Percentiles rank a stretch among this genome's conserved stretches.
Conservation (phyloP, 305 asterid species). For the Ilex paraguariensis region DNA sequence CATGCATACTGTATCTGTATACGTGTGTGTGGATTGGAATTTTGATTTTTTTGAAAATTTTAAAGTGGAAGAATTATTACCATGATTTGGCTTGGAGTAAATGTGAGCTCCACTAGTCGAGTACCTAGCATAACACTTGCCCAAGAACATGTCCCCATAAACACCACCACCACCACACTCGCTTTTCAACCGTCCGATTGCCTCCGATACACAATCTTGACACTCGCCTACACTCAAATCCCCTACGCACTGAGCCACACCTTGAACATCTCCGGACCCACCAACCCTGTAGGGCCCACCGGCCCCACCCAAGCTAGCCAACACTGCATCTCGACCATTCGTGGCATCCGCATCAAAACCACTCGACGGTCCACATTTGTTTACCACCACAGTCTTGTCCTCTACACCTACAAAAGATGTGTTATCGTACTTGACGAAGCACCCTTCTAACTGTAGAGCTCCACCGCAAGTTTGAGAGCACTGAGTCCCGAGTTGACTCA, state of each 20-base stretch:
- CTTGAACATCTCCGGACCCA: conserved; percentile 61
- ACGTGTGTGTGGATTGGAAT: neutral
- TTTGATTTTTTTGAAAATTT: too few relatives aligned
- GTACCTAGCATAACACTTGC: conserved; percentile 81
- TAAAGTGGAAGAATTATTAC: conserved; percentile 17
- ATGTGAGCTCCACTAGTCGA: conserved; percentile 53
- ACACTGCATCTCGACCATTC: conserved; percentile 62
- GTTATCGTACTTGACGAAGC: conserved; percentile 79
- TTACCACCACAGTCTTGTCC: conserved; percentile 71
- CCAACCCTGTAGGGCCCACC: conserved; percentile 66
- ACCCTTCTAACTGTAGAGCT: conserved; percentile 71
- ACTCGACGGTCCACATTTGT: conserved; percentile 82
- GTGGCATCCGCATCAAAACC: conserved; percentile 39
- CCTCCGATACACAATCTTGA: conserved; percentile 80
- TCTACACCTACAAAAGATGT: conserved; percentile 60
- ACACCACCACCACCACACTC: conserved; percentile 89
- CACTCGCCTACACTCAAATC: conserved; percentile 77
- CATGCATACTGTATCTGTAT: neutral
- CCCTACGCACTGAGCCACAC: conserved; percentile 89
- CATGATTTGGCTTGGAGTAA: conserved; percentile 45
- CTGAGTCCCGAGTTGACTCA: conserved; percentile 42
- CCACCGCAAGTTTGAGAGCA: conserved; percentile 75
- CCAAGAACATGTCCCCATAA: conserved; percentile 84
- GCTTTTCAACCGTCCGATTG: conserved; percentile 57
- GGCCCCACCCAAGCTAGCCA: conserved; percentile 47